Conservation (phyloP, 225 moss, liverwort and hornwort genomes). For the Physcomitrellopsis africana region DNA sequence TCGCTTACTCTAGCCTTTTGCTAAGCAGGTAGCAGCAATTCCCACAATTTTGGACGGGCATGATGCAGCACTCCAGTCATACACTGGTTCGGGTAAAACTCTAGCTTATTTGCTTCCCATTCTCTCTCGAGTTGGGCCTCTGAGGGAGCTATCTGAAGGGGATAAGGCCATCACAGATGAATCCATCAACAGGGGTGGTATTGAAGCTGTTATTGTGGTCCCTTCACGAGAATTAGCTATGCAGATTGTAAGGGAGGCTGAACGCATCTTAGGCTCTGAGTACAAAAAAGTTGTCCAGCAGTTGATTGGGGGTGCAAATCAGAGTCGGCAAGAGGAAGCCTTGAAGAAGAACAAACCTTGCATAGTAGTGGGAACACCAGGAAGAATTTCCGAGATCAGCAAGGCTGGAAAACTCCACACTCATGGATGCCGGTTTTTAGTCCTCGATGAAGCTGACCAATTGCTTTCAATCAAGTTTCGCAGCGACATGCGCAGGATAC, state of each 20-base stretch:
- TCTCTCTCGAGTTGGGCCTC: constrained; percentile 81
- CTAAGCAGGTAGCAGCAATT: constrained; percentile 82
- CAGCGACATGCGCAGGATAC: constrained; percentile 91
- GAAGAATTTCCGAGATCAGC: constrained; percentile 94
- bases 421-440: constrained; percentile 85
- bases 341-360: constrained; percentile 87
- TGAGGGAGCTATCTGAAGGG: constrained; percentile 48
- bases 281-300: constrained; percentile 87
- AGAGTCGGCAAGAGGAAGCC: constrained; percentile 88
- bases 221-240: constrained; percentile 97
- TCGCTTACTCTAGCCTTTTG: constrained; percentile 7
- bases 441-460: constrained; percentile 95
- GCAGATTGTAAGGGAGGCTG: constrained; percentile 94
- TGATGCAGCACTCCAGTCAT: constrained; percentile 93
- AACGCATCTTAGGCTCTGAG: constrained; percentile 76
- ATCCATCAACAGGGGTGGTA: constrained; percentile 60
- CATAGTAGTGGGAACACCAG: constrained; percentile 92
- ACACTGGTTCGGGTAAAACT: constrained; percentile 97
- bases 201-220: constrained; percentile 90
- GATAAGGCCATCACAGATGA: constrained; percentile 37
- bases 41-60: constrained; percentile 91
- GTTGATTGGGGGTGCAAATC: constrained; percentile 96
- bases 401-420: constrained; percentile 95
- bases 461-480: constrained; percentile 92
- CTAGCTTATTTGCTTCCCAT: constrained; percentile 88